Evolutionary conservation across 768 basidiomycete genomes (phyloP), one percentile per base, ranked within the genome.

Genomic region (Trametes elegans): DNA sequence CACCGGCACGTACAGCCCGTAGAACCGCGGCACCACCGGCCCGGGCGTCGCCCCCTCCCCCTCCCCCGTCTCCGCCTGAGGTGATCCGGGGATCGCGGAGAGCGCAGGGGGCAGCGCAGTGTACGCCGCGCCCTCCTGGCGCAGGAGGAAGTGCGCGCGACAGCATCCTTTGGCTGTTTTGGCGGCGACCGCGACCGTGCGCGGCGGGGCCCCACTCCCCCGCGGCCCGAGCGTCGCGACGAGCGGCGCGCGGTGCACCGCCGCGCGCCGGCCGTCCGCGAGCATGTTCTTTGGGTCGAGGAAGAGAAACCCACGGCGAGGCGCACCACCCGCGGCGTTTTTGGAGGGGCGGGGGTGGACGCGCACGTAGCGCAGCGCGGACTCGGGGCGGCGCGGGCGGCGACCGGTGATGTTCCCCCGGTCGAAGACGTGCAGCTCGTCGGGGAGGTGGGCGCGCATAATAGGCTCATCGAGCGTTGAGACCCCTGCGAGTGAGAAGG

Each of bases 1-100:
- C 3, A 58, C 49, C 0, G 73, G 73, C 0, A 60, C 64, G 60
- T 85, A 87, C 64, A 80, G 82, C 1, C 85, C 84, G 58, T 82
- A 87, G 64, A 79, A 87, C 62, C 82, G 81, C 0, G 85, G 84
- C 3, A 81, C 77, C 35, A 84, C 40, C 0, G 84, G 75, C 5
- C 19, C 39, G n/a, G n/a, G n/a, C n/a, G n/a, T n/a, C n/a, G n/a
- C n/a, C n/a, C n/a, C n/a, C n/a, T n/a, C n/a, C n/a, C n/a, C n/a
- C n/a, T n/a, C n/a, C n/a, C n/a, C n/a, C n/a, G n/a, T n/a, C n/a
- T n/a, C n/a, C n/a, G n/a, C n/a, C n/a, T n/a, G n/a, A n/a, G n/a
- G n/a, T n/a, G n/a, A n/a, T n/a, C n/a, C n/a, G n/a, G n/a, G n/a
- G n/a, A n/a, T n/a, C 26, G 78, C 66, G 53, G 61, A 74, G 75